These are phyloP conservation scores for Phytopythium delawarense DNA, from an alignment of 352 stramenopile genomes.

Conservation along the genomic window DNA sequence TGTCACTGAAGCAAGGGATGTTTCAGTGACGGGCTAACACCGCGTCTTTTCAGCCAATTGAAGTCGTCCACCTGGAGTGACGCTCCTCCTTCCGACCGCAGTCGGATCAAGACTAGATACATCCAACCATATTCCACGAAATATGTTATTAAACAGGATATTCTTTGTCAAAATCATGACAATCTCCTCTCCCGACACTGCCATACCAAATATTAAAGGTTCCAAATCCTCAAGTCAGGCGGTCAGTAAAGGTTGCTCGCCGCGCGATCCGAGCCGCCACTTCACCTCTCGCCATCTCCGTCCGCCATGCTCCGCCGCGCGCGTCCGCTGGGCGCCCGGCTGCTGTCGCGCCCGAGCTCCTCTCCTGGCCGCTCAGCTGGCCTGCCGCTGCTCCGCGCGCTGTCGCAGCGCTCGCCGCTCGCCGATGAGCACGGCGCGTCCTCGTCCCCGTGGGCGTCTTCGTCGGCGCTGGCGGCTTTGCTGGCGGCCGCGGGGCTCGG, in stretches of 20 bases:
- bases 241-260: no score
- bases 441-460: not conserved
- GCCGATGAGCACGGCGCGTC: not conserved
- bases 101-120: no score
- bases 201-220: not conserved
- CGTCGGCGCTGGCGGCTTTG: not conserved
- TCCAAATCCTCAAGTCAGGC: no score
- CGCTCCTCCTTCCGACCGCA: not conserved
- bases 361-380: not conserved
- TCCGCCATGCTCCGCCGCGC: slow-evolving; percentile 4
- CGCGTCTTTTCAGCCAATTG: slow-evolving; percentile 3
- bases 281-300: not conserved
- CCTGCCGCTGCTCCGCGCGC: not conserved
- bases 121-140: no score
- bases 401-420: not conserved
- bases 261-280: not conserved
- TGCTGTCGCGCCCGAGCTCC: not conserved
- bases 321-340: not conserved
- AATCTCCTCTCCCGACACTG: no score
- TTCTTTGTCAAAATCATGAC: no score
- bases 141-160: no score
- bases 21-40: not conserved
- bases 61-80: slow-evolving; percentile 5
- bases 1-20: no score
- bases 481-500: slow-evolving; percentile 4